phyloP scores from a whole-genome alignment of 2,329 filamentous ascomycete species.

The Thelonectria rubi region DNA sequence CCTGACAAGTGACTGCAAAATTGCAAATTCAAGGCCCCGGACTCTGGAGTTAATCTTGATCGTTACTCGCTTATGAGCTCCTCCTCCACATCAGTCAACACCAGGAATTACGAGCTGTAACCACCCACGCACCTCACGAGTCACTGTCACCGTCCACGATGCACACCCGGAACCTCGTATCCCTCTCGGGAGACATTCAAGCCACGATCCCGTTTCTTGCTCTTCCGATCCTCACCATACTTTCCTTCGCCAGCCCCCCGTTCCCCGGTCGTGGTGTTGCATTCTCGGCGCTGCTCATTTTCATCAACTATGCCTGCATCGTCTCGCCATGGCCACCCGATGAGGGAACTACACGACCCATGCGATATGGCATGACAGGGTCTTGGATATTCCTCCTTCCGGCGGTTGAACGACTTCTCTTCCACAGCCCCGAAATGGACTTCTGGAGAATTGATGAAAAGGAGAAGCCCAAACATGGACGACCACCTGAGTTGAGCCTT shows the following conservation, averaged over 20 bases:
- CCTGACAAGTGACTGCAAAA: neutral
- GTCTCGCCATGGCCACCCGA: conserved; percentile 27
- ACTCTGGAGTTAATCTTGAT: neutral
- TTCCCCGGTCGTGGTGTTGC: conserved; percentile 15
- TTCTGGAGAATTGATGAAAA: conserved; percentile 24
- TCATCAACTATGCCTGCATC: conserved; percentile 15
- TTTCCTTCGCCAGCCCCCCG: conserved; percentile 13
- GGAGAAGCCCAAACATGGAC: neutral
- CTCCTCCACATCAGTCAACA: too few species aligned
- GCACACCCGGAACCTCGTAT: neutral
- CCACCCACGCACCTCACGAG: too few species aligned
- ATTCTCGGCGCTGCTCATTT: conserved; percentile 17
- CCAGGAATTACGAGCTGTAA: too few species aligned
- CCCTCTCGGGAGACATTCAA: neutral
- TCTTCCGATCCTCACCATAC: conserved; percentile 6
- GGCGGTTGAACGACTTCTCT: conserved; percentile 22
- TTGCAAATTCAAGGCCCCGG: neutral
- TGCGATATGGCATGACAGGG: conserved; percentile 28
- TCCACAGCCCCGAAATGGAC: conserved; percentile 20
- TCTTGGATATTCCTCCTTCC: conserved; percentile 30
- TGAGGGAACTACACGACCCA: conserved; percentile 14
- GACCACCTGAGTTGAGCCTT: conserved; percentile 13
- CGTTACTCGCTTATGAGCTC: neutral
- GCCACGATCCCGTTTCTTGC: conserved; percentile 13
- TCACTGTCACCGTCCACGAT: neutral